These are phyloP conservation scores for Raffaelea ambrosiae DNA, from an alignment of 2,329 filamentous ascomycete species.

Conservation along the genomic window DNA sequence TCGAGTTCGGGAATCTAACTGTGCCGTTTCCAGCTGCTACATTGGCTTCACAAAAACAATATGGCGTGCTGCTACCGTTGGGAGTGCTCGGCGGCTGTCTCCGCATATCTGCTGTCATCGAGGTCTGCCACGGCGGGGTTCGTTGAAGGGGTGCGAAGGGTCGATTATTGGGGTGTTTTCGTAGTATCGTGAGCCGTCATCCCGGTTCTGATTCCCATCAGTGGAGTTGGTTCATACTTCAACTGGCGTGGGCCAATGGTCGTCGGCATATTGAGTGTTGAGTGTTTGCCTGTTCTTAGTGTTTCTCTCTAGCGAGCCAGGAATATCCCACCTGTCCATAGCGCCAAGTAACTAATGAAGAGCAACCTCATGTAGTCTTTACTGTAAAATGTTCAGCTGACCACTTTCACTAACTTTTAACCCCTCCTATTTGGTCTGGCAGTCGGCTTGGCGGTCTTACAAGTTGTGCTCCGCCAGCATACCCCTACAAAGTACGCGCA, in stretches of 20 bases:
- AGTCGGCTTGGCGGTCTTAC: too few species aligned
- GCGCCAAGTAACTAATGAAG: too few species aligned
- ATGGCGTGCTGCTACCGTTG: slow-evolving; percentile 45
- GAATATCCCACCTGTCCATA: too few species aligned
- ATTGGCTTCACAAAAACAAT: too few species aligned
- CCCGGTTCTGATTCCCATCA: slow-evolving; percentile 54
- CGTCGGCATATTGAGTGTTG: slow-evolving; percentile 44
- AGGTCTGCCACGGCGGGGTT: slow-evolving; percentile 24
- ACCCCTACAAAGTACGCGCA: too few species aligned
- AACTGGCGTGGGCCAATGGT: slow-evolving; percentile 47
- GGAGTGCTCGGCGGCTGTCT: slow-evolving; percentile 34
- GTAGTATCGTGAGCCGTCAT: slow-evolving; percentile 47
- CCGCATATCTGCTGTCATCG: slow-evolving; percentile 41
- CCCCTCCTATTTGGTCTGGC: too few species aligned
- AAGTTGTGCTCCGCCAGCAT: too few species aligned
- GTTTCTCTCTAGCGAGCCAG: slow-evolving; percentile 11
- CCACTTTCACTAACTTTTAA: too few species aligned
- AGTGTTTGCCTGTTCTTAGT: slow-evolving; percentile 4
- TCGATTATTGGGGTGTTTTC: slow-evolving; percentile 51
- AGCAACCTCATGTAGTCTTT: too few species aligned
- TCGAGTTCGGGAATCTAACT: too few species aligned
- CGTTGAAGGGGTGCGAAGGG: slow-evolving; percentile 40
- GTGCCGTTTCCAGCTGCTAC: too few species aligned
- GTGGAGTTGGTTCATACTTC: slow-evolving; percentile 46
- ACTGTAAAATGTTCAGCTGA: too few species aligned